These are phyloP conservation scores for Omphalotus olearius DNA, from an alignment of 1,284 basidiomycete species.

Conservation along the genomic window DNA sequence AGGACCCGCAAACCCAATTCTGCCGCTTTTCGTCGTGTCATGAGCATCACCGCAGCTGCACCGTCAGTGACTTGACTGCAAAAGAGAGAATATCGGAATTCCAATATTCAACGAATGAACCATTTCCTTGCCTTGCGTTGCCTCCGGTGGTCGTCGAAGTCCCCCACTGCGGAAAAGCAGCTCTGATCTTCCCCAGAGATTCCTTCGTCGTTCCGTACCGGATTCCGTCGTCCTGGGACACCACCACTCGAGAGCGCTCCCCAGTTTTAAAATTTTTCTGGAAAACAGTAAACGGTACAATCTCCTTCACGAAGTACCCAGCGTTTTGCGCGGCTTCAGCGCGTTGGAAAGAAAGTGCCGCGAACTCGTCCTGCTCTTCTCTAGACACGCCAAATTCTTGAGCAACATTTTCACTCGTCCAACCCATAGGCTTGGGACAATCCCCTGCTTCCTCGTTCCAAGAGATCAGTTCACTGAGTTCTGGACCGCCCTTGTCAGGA, in stretches of 20 bases:
- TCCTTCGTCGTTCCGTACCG: conserved; percentile 75
- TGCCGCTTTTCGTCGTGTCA: conserved; percentile 84
- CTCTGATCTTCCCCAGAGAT: conserved; percentile 58
- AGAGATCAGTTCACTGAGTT: conserved; percentile 56
- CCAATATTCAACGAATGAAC: not conserved
- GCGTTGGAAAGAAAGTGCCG: conserved; percentile 75
- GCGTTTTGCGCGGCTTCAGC: conserved; percentile 64
- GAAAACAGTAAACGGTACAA: conserved; percentile 73
- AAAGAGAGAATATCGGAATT: not conserved
- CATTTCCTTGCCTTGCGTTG: conserved; percentile 47
- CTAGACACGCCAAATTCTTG: conserved; percentile 78
- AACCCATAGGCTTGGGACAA: conserved; percentile 75
- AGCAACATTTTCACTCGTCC: conserved; percentile 83
- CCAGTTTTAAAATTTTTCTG: conserved; percentile 53
- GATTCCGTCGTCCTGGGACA: conserved; percentile 81
- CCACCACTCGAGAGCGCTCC: conserved; percentile 48
- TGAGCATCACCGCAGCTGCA: conserved; percentile 80
- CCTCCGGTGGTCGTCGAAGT: conserved; percentile 80
- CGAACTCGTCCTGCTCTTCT: conserved; percentile 82
- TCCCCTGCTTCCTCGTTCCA: conserved; percentile 50
- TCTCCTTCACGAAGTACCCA: conserved; percentile 75
- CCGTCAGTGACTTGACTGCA: conserved; percentile 81
- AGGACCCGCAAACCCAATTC: conserved; percentile 72
- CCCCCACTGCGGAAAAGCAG: conserved; percentile 90
- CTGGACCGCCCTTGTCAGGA: conserved; percentile 61